phyloP scores from a whole-genome alignment of 805 yeast species.

The Yamadazyma tumulicola region DNA sequence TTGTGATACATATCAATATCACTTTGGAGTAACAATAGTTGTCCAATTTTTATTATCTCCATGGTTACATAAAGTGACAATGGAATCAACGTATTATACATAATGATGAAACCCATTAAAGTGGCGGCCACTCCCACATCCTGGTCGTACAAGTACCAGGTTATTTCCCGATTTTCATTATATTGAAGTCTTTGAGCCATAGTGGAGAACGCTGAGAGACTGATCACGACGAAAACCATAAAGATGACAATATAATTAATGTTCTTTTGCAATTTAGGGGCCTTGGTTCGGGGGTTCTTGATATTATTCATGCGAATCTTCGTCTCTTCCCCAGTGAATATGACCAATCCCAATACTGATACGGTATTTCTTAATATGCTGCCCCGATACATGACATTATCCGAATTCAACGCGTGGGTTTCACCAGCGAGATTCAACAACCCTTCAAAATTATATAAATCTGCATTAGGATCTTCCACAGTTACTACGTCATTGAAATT shows the following conservation, averaged over 20 bases:
- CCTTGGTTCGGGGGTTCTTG: conserved; percentile 83
- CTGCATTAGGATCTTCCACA: conserved; percentile 88
- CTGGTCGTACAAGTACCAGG: conserved; percentile 71
- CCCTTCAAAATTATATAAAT: conserved; percentile 90
- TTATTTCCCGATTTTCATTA: conserved; percentile 33
- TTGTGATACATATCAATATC: conserved; percentile 94
- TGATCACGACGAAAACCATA: conserved; percentile 80
- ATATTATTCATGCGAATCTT: conserved; percentile 94
- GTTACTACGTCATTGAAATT: conserved; percentile 52
- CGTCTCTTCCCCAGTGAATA: conserved; percentile 94
- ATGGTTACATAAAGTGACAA: conserved; percentile 91
- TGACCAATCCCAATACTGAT: conserved; percentile 69
- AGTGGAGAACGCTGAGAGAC: conserved; percentile 73
- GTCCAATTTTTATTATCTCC: conserved; percentile 92
- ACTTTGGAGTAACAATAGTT: conserved; percentile 74
- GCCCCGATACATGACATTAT: conserved; percentile 88
- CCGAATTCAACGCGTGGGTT: conserved; percentile 63
- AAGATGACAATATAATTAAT: conserved; percentile 81
- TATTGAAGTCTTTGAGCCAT: conserved; percentile 67
- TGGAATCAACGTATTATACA: conserved; percentile 96
- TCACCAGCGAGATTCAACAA: conserved; percentile 44
- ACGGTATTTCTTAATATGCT: conserved; percentile 83
- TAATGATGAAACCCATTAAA: conserved; percentile 92
- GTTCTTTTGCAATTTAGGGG: conserved; percentile 83
- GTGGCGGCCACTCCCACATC: conserved; percentile 88